Base-by-base conservation (phyloP, 2,329 filamentous ascomycete genomes). In the Lachnellula cervina region DNA sequence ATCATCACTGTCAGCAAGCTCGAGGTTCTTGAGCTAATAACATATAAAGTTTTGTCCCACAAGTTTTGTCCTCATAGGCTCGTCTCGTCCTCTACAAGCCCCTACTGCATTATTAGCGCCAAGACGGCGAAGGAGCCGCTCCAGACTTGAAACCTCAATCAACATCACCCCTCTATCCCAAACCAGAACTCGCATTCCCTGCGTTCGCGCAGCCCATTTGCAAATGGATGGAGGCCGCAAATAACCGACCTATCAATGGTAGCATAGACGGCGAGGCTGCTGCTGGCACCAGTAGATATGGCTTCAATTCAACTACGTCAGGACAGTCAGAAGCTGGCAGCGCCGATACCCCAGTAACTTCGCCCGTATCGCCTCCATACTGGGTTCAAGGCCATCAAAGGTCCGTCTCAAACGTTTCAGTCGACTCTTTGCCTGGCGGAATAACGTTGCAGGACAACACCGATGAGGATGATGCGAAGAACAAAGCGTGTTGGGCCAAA, bases 401-500 rank as follows among this genome's bases (percentile, higher is more conserved):
- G 58, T 57, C 70, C 58, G 58, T 68, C 14, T 77, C 74, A n/a
- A 78, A 70, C 58, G 64, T 75, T 19, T 83, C 81, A 7, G 66
- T 78, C 40, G 72, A 74, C 23, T 74, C 73, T 8, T 70, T 80
- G n/a, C 73, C 75, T 1, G 80, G 80, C 37, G 80, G 77, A 44
- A 87, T 87, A 62, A 83, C 77, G 7, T 72, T 87, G 57, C 80
- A 78, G 59, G 83, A 87, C 67, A 86, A 86, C 69, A 69, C 66
- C 2, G 60, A 64, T 45, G 63, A 52, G 2, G 82, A 84, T 62
- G 76, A 74, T 35, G 77, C 74, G 57, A 69, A 74, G 57, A 81
- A 80, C 67, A 77, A 74, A 58, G 81, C 80, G 13, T 87, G 83
- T 70, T 87, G 83, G 83, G 83, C 83, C 32, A 80, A 76, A 71